Conservation (phyloP, 345 rosid species). For the Citrus sp. region DNA sequence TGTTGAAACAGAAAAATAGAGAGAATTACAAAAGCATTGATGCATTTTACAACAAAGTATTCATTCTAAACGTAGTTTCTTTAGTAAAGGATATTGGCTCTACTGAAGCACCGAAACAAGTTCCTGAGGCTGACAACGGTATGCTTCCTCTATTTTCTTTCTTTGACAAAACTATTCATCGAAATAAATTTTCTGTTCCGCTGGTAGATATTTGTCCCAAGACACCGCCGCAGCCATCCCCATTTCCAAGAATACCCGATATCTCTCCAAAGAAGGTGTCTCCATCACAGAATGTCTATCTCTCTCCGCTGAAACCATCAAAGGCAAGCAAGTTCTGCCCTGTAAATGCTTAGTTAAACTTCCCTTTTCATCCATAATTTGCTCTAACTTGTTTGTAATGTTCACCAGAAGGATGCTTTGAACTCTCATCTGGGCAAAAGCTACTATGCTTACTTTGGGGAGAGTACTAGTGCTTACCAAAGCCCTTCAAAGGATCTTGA, state of each 20-base stretch:
- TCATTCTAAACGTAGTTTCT: conserved; percentile 69
- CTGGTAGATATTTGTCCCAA: conserved; percentile 65
- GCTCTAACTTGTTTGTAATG: neutral
- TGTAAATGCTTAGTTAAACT: neutral
- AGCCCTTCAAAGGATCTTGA: conserved; percentile 13
- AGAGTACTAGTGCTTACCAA: neutral
- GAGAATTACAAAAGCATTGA: conserved; percentile 76
- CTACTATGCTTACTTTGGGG: conserved; percentile 9
- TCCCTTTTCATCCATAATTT: neutral
- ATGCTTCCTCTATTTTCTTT: neutral
- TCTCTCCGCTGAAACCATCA: conserved; percentile 80
- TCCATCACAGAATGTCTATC: conserved; percentile 74
- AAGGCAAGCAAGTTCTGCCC: conserved; percentile 47
- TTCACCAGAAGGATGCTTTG: conserved; percentile 10
- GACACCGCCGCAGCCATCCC: conserved; percentile 67
- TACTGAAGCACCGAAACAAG: conserved; percentile 37
- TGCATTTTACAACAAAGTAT: conserved; percentile 79
- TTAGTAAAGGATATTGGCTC: conserved; percentile 75
- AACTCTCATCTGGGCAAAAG: conserved; percentile 6
- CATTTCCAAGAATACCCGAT: conserved; percentile 84
- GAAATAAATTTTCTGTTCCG: neutral
- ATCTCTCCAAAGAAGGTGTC: conserved; percentile 95
- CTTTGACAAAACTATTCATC: neutral
- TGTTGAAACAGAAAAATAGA: conserved; percentile 59
- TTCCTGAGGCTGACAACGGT: conserved; percentile 61